Evolutionary conservation across 768 basidiomycete species (phyloP), one percentile per base, ranked within the genome.

Genomic region (Lactarius sanguifluus): DNA sequence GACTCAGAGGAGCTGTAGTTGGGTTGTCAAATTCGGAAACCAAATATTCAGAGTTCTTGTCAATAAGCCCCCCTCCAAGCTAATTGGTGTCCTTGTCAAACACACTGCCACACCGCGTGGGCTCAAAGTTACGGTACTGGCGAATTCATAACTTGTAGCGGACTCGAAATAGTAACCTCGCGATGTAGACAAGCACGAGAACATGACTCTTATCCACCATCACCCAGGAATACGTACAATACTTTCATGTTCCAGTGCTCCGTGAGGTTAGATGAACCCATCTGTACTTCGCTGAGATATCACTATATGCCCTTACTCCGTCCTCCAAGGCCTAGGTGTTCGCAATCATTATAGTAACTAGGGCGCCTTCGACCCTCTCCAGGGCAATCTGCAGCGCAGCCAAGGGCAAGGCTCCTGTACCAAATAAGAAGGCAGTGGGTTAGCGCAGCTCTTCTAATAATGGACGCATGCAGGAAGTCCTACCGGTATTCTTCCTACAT

Each of bases 331-430:
- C 12, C 25, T 52, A 52, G 25, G 50, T 15, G 13, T 15, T 13
- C 25, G n/a, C 12, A 15, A 54, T 52, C 47, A 32, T 57, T 58
- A 2, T 25, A 52, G 50, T 52, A 25, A 52, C 50, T n/a, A 71
- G 20, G 16, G 71, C 70, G 15, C 55, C 64, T 8, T 71, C 71
- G 23, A 71, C 60, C 60, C 71, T 65, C 50, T 71, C 59, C 23
- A 71, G n/a, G 61, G 66, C 64, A 10, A 64, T 69, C 45, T 71
- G 64, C 57, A 71, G 32, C 9, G 66, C 61, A 9, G 25, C 70
- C 36, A 71, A 59, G 38, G 67, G 50, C 5, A 74, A 59, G 1
- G 55, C 57, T 6, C 52, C 68, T 70, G 70, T 28, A 71, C 41
- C 72, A 68, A 72, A 71, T 69, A 71, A 2, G 61, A 63, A 23